Evolutionary conservation across 2,329 filamentous ascomycete species (phyloP).

Genomic region (Cercospora sp.): DNA sequence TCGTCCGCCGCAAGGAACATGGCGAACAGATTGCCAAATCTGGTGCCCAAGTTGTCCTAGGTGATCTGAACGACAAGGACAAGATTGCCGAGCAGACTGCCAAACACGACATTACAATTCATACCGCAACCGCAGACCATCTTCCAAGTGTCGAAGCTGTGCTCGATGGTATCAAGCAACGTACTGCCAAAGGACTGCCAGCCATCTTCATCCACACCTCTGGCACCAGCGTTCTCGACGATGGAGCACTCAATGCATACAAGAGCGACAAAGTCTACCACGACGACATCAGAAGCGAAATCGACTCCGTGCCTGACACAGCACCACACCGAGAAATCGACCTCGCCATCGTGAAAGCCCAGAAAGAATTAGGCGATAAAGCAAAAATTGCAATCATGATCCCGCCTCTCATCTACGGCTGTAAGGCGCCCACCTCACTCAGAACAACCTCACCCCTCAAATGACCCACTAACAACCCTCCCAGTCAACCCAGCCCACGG

Average conservation of each 20-base stretch:
- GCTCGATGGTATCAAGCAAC: constrained; percentile 45
- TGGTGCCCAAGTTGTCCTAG: constrained; percentile 43
- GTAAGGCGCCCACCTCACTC: constrained; percentile 21
- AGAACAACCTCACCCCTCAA: background rate
- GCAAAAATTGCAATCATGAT: constrained; percentile 53
- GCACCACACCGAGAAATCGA: constrained; percentile 51
- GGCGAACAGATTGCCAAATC: constrained; percentile 41
- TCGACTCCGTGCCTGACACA: constrained; percentile 46
- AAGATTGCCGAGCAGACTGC: constrained; percentile 43
- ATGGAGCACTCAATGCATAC: constrained; percentile 33
- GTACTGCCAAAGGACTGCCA: constrained; percentile 40
- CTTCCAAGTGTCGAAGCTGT: constrained; percentile 49
- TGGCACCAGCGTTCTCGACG: constrained; percentile 46
- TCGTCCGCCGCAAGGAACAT: constrained; percentile 45
- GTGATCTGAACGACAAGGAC: constrained; percentile 45
- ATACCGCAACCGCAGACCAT: constrained; percentile 54
- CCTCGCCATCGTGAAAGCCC: constrained; percentile 44
- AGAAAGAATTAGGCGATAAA: constrained; percentile 41
- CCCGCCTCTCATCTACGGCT: constrained; percentile 51
- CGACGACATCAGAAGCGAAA: constrained; percentile 43
- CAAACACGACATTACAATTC: constrained; percentile 48
- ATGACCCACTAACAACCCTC: background rate
- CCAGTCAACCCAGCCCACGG: constrained; percentile 39
- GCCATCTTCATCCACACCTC: constrained; percentile 55
- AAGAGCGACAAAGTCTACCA: constrained; percentile 46